Evolutionary conservation across 495 filamentous ascomycete species (phyloP).

Genomic region (Cercophora sp.): DNA sequence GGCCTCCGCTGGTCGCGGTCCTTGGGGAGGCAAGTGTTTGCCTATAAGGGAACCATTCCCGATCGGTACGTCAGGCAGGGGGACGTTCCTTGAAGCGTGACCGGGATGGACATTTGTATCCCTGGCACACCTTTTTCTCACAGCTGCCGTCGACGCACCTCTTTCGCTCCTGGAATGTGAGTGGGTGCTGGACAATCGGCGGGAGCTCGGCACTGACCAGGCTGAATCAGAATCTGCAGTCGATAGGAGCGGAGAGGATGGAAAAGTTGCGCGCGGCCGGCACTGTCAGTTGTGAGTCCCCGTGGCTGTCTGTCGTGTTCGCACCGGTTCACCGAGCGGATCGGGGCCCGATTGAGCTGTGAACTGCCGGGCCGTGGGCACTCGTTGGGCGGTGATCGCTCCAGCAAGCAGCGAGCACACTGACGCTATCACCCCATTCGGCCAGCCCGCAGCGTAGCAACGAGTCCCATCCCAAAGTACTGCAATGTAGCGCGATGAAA

Average conservation of each 20-base stretch:
- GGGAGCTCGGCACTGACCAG: constrained; percentile 8
- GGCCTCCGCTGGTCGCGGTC: constrained; percentile 3
- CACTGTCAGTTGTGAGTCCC: neutral
- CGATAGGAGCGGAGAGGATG: neutral
- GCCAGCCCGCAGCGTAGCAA: constrained; percentile 2
- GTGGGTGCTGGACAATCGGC: neutral
- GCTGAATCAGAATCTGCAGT: constrained; percentile 11
- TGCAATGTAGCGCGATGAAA: constrained; percentile 15
- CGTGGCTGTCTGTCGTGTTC: constrained; percentile 1
- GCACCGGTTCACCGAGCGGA: constrained; percentile 7
- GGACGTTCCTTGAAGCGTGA: neutral
- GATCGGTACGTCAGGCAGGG: constrained; percentile 6
- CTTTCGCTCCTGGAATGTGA: neutral
- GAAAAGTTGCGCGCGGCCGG: neutral
- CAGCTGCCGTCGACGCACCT: constrained; percentile 1
- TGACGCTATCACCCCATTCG: no score
- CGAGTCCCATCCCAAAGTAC: constrained; percentile 1
- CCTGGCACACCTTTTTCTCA: neutral
- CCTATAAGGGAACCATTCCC: constrained; percentile 10
- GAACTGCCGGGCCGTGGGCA: constrained; percentile 11
- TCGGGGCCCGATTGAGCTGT: constrained; percentile 6
- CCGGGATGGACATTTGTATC: constrained; percentile 1
- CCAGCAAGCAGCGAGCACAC: neutral
- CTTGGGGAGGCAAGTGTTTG: constrained; percentile 7
- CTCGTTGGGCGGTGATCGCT: constrained; percentile 1